A percentile compares a stretch with the other conserved stretches of the same genome.
phyloP scores from a whole-genome alignment of 2,329 filamentous ascomycete species.

The Ophiostoma sp. region DNA sequence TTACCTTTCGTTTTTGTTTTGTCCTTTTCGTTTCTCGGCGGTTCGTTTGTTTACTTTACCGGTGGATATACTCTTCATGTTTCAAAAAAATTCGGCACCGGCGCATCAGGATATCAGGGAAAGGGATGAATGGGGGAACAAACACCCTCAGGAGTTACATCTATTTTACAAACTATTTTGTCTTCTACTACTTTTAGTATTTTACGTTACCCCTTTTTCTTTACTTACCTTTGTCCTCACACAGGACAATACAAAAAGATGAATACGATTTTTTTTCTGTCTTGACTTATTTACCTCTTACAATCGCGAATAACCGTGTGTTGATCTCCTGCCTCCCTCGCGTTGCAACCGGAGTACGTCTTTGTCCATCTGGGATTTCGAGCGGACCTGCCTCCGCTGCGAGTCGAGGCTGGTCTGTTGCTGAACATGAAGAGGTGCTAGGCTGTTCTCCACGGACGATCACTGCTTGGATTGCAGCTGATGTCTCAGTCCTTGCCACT shows the following conservation, averaged over 20 bases:
- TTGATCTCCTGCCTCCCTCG: neutral
- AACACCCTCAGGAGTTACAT: neutral
- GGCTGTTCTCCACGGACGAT: slow-evolving; percentile 13
- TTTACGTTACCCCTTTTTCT: slow-evolving; percentile 1
- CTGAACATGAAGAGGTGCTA: neutral
- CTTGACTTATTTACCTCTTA: neutral
- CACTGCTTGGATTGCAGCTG: slow-evolving; percentile 4
- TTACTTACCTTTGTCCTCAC: slow-evolving; percentile 9
- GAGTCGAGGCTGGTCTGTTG: neutral
- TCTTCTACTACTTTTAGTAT: neutral
- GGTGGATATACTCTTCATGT: slow-evolving; percentile 11
- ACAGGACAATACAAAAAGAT: slow-evolving; percentile 6
- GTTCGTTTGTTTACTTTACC: slow-evolving; percentile 10
- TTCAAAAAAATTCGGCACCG: slow-evolving; percentile 9
- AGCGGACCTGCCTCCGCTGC: neutral
- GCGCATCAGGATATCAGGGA: neutral
- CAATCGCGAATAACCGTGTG: neutral
- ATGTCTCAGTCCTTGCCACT: neutral
- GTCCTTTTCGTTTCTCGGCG: neutral
- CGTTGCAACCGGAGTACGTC: neutral
- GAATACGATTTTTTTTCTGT: neutral
- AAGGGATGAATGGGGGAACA: slow-evolving; percentile 6
- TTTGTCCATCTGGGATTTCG: neutral
- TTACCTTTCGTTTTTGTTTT: neutral
- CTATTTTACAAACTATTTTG: neutral